Evolutionary conservation across 441 rosid species (phyloP).

Genomic region (Pelargonium fulgidum): DNA sequence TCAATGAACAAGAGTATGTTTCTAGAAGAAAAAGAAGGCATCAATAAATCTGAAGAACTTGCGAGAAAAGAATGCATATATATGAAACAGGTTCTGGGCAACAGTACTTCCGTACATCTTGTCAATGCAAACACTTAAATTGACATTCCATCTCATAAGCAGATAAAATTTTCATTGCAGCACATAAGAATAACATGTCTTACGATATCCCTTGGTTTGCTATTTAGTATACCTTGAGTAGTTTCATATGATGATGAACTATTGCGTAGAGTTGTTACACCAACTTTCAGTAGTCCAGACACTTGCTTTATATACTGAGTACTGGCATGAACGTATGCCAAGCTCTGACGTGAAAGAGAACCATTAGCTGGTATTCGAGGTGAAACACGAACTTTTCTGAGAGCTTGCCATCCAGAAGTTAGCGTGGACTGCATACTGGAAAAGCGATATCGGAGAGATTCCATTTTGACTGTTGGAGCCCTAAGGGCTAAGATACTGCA

Average conservation of each 20-base stretch:
- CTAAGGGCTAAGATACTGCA: slow-evolving; percentile 67
- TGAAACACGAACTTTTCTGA: slow-evolving; percentile 50
- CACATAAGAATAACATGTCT: not conserved
- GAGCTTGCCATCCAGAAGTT: slow-evolving; percentile 62
- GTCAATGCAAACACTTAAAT: not conserved
- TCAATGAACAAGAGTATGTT: slow-evolving; percentile 61
- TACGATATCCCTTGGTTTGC: slow-evolving; percentile 18
- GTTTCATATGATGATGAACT: slow-evolving; percentile 84
- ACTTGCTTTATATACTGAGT: slow-evolving; percentile 88
- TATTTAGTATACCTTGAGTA: slow-evolving; percentile 60
- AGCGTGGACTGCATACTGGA: slow-evolving; percentile 55
- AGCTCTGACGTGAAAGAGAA: slow-evolving; percentile 81
- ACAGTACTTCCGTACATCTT: too few relatives aligned
- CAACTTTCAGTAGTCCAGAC: slow-evolving; percentile 79
- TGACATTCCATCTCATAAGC: not conserved
- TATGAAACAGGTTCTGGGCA: not conserved
- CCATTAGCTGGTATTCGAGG: slow-evolving; percentile 60
- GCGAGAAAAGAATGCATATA: not conserved
- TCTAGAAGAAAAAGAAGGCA: slow-evolving; percentile 30
- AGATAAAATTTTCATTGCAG: slow-evolving; percentile 8
- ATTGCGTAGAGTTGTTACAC: slow-evolving; percentile 81
- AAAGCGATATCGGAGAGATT: slow-evolving; percentile 49
- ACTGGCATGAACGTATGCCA: slow-evolving; percentile 93
- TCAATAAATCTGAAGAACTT: not conserved
- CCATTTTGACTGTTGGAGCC: slow-evolving; percentile 54